Evolutionary conservation across 2,329 filamentous ascomycete species (phyloP).

Genomic region (Diplocarpon mali): DNA sequence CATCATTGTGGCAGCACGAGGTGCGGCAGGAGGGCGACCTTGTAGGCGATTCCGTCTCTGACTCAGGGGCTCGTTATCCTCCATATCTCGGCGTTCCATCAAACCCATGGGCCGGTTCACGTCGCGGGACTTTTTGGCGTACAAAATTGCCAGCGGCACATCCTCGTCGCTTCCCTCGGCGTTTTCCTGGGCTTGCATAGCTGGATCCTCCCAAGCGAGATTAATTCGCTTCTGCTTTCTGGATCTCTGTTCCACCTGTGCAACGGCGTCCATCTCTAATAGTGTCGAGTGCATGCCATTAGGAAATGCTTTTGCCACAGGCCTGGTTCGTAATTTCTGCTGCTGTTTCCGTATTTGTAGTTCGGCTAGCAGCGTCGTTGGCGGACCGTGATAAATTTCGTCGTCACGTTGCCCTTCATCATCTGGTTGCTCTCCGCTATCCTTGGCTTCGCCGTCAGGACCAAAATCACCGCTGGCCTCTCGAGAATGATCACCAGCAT

Average conservation of each 20-base stretch:
- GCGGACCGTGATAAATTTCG: constrained; percentile 53
- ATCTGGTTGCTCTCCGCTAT: constrained; percentile 32
- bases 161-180: constrained; percentile 63
- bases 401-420: constrained; percentile 34
- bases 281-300: constrained; percentile 86
- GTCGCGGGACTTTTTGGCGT: constrained; percentile 43
- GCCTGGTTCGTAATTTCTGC: constrained; percentile 67
- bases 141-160: constrained; percentile 76
- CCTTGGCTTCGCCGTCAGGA: constrained; percentile 19
- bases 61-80: constrained; percentile 72
- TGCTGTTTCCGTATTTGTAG: constrained; percentile 84
- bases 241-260: constrained; percentile 68
- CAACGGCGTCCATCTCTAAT: constrained; percentile 80
- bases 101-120: constrained; percentile 58
- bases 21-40: constrained; percentile 14
- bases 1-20: constrained; percentile 23
- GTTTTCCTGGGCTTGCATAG: constrained; percentile 34
- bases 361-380: constrained; percentile 86
- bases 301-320: constrained; percentile 48
- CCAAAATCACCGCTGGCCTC: constrained; percentile 10
- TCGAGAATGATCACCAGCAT: constrained; percentile 10
- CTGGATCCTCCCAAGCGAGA: constrained; percentile 77
- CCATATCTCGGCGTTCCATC: constrained; percentile 71
- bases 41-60: constrained; percentile 24
- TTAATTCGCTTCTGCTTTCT: constrained; percentile 68